Conservation (phyloP, 371 early-diverging fungal genomes). For the Mucor ambiguus region DNA sequence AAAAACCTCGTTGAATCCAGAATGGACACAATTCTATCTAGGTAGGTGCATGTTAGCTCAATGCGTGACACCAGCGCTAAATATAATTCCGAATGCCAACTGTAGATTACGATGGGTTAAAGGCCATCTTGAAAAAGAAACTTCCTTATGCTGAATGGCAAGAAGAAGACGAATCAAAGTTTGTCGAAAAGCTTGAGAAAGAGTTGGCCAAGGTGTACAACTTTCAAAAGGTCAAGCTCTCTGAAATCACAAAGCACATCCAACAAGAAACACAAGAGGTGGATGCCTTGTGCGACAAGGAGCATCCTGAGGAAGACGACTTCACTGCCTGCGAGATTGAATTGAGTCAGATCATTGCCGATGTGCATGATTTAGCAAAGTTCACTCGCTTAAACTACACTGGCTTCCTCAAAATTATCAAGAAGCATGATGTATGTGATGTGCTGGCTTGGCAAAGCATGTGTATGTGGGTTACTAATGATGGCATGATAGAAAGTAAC, state of each 20-base stretch:
- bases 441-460: neutral
- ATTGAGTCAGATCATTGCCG: slow-evolving; percentile 80
- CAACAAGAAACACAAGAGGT: slow-evolving; percentile 68
- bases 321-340: slow-evolving; percentile 75
- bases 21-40: slow-evolving; percentile 71
- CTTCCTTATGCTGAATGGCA: slow-evolving; percentile 49
- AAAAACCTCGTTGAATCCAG: slow-evolving; percentile 70
- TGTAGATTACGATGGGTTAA: slow-evolving; percentile 79
- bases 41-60: slow-evolving; percentile 23
- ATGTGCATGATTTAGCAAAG: slow-evolving; percentile 87
- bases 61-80: neutral
- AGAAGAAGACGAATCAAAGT: slow-evolving; percentile 80
- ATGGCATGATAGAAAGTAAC: slow-evolving; percentile 73
- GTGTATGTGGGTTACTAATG: neutral
- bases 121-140: slow-evolving; percentile 71
- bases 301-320: slow-evolving; percentile 65
- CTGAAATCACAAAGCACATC: slow-evolving; percentile 84
- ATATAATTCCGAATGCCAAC: neutral
- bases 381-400: slow-evolving; percentile 93
- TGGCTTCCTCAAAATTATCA: slow-evolving; percentile 93
- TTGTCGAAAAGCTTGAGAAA: slow-evolving; percentile 84
- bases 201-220: slow-evolving; percentile 92
- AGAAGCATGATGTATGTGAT: slow-evolving; percentile 86
- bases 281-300: slow-evolving; percentile 59
- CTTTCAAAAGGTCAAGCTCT: slow-evolving; percentile 88